Conservation (phyloP, 139 green algal species). For the Microglena sp. region DNA sequence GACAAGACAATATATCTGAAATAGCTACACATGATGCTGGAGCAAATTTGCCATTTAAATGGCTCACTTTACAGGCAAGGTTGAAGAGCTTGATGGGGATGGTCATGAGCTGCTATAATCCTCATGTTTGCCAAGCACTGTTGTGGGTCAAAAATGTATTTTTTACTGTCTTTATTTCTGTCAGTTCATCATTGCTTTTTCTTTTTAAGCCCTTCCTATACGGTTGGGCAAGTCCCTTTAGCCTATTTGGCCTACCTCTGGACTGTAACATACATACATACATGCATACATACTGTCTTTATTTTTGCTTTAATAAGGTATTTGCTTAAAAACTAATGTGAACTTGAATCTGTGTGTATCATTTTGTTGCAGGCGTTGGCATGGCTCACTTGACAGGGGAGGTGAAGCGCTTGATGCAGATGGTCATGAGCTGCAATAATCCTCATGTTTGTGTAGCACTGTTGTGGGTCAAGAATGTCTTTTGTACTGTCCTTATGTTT, state of each 20-base stretch:
- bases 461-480: no score
- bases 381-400: conserved; percentile 3
- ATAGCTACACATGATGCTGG: no score
- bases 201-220: no score
- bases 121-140: no score
- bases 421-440: no score
- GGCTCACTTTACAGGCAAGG: not conserved
- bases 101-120: conserved; percentile 82
- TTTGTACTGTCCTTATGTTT: not conserved
- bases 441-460: not conserved
- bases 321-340: no score
- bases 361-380: conserved; percentile 8
- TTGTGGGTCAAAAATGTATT: no score
- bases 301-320: not conserved
- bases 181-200: no score
- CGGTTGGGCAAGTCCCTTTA: no score
- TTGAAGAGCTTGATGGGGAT: conserved; percentile 8
- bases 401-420: conserved; percentile 4
- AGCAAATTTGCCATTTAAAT: conserved; percentile 4
- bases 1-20: no score
- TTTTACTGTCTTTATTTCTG: not conserved
- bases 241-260: not conserved
- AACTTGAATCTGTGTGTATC: not conserved
- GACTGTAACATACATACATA: conserved; percentile 4
- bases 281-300: conserved; percentile 3